Evolutionary conservation across 208 protist genomes (phyloP), one percentile per base, ranked within the genome.

Genomic region (Polymyxa betae): DNA sequence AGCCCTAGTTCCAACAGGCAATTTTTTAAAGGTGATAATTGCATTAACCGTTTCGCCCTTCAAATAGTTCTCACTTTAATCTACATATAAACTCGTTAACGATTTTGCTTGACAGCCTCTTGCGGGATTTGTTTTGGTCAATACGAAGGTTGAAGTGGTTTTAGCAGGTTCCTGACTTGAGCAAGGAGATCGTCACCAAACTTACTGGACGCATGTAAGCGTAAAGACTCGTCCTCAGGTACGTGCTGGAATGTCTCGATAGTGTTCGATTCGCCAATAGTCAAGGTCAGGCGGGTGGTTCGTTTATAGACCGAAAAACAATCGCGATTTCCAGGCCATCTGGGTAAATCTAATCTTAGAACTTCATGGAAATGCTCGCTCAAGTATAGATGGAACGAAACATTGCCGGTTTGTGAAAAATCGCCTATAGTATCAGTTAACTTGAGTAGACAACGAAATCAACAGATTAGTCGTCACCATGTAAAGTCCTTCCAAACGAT

Each of bases 201-300:
- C 20, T 16, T 16, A 29, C 54, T 66, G 54, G 20, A 32, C 20
- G 54, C 54, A 16, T 16, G 20, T 29, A 66, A 29, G 54, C 29
- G 20, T 16, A 66, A 32, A 29, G 20, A 29, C 72, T 82, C 72
- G 35, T 35, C n/a, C 35, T 5, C 16, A 5, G 72, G 72, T 20
- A 82, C 72, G n/a, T 82, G 72, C 35, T 82, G 72, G 72, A 82
- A 82, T 35, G 72, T 82, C 40, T 82, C 72, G 35, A 82, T 35
- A 35, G 5, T 45, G 16, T 12, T 12, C 72, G 72, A 20, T 12
- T 82, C 72, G 16, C 72, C 72, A 5, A 82, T 43, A 5, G n/a
- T 45, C 72, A 82, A 16, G 5, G 72, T 82, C 5, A 82, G 5
- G 16, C 16, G 10, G 10, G 10, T n/a, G 12, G 16, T 82, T n/a